Base-by-base conservation (phyloP, 768 basidiomycete species). In the Neoboletus magnificus region DNA sequence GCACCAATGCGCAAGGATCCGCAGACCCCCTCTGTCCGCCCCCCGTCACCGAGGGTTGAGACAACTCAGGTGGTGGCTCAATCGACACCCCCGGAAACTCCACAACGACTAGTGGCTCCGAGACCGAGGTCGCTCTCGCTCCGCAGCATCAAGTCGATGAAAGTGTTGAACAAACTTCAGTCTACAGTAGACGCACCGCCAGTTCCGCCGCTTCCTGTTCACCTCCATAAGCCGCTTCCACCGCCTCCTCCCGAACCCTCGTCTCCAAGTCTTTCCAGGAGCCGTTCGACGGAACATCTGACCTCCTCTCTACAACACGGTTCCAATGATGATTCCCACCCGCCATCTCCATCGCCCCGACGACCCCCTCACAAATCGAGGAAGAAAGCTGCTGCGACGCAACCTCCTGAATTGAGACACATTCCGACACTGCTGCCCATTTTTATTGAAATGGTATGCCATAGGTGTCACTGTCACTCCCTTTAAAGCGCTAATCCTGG, bases 361-460 rank as follows among this genome's bases (percentile, higher is more conserved):
- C 52, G 39, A 48, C 46, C 57, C n/a, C 50, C 55, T 44, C 63
- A 42, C 62, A 76, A 73, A 54, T 73, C 73, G 18, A 61, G 56
- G 69, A 87, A 82, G 71, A 79, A 76, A 58, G 68, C 69, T 2
- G 71, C 74, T 42, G 64, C 74, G 9, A 70, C 89, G 42, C 81
- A 84, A 60, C 86, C 88, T 42, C 97, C 97, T 2, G 84, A 90
- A 49, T 75, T 98, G 45, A 73, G 77, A 45, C 80, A 87, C 64
- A 82, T 98, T 49, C 88, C 91, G n/a, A 78, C 84, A 56, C 70
- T 99, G 22, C 74, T 97, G 36, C 93, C 96, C 2, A 63, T 98
- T 27, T 98, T 98, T 69, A 81, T 88, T 42, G 97, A 98, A 74
- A 85, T 98, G 81, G 94, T 97, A 85, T 73, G 57, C 1, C 15